Conservation (phyloP, 345 rosid genomes). For the Eucalyptus pumila region DNA sequence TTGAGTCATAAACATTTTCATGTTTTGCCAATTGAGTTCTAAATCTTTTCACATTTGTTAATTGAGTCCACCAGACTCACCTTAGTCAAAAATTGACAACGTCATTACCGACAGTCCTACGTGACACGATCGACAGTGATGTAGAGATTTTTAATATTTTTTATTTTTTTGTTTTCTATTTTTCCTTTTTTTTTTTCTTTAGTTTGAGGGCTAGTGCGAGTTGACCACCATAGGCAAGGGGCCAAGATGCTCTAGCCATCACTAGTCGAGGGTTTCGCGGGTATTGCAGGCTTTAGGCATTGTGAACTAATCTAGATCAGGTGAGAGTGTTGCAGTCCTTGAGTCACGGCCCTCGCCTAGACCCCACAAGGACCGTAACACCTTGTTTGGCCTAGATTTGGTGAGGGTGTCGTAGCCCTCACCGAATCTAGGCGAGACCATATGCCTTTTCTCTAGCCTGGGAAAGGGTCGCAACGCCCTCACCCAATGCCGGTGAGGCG, state of each 20-base stretch:
- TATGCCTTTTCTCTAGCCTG: rapidly evolving
- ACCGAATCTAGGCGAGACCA: rapidly evolving
- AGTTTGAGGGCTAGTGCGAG: background rate
- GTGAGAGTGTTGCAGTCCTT: background rate
- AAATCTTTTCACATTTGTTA: background rate
- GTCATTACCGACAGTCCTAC: rapidly evolving
- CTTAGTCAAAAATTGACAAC: background rate
- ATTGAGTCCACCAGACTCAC: background rate
- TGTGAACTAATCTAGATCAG: background rate
- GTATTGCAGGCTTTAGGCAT: background rate
- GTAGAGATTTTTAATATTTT: background rate
- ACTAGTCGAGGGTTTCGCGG: background rate
- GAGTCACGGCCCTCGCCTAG: rapidly evolving
- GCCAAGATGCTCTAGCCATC: background rate
- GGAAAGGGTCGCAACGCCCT: background rate
- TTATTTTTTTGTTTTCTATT: rapidly evolving
- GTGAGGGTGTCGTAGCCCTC: background rate
- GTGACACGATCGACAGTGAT: rapidly evolving
- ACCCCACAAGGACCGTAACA: background rate
- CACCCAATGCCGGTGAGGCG: rapidly evolving
- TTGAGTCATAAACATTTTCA: no score
- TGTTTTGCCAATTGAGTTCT: no score
- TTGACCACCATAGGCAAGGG: background rate
- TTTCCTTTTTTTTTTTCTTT: no score
- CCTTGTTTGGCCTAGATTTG: background rate